Evolutionary conservation across 2,329 filamentous ascomycete genomes (phyloP).

Genomic region (Cladobotryum protrusum): DNA sequence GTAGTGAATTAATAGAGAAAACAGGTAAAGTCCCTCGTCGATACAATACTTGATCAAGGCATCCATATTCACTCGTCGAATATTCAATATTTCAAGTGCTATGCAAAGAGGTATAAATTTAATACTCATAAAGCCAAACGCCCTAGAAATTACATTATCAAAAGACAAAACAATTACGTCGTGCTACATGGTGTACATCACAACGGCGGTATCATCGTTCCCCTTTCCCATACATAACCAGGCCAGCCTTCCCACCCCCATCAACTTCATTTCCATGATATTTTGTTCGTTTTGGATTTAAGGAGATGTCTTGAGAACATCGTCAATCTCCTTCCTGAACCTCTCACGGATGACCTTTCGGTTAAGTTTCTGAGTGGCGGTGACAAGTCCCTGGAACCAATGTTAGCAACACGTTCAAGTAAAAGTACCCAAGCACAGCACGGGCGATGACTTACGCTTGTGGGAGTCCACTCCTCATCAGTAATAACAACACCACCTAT

Average conservation of each 20-base stretch:
- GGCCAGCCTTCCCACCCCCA: not conserved
- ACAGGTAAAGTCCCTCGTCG: too few species aligned
- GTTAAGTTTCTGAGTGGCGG: constrained; percentile 57
- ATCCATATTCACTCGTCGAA: too few species aligned
- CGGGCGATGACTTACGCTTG: constrained; percentile 58
- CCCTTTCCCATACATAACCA: not conserved
- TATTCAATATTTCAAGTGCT: too few species aligned
- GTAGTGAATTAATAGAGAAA: too few species aligned
- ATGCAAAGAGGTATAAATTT: too few species aligned
- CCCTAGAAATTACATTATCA: constrained; percentile 5
- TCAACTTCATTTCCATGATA: not conserved
- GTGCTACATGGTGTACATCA: constrained; percentile 7
- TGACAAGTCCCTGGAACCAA: constrained; percentile 47
- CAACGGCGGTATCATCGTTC: constrained; percentile 16
- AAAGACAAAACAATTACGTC: constrained; percentile 7
- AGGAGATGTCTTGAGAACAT: constrained; percentile 27
- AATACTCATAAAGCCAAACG: not conserved
- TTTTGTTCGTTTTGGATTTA: constrained; percentile 8
- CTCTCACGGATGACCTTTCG: constrained; percentile 44
- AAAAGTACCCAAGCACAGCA: constrained; percentile 17
- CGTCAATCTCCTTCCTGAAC: constrained; percentile 47
- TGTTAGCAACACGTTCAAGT: constrained; percentile 16
- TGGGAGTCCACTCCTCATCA: constrained; percentile 83
- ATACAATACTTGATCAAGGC: too few species aligned
- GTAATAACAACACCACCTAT: constrained; percentile 70